Evolutionary conservation across 495 filamentous ascomycete genomes (phyloP).

Genomic region (Podospora australis): DNA sequence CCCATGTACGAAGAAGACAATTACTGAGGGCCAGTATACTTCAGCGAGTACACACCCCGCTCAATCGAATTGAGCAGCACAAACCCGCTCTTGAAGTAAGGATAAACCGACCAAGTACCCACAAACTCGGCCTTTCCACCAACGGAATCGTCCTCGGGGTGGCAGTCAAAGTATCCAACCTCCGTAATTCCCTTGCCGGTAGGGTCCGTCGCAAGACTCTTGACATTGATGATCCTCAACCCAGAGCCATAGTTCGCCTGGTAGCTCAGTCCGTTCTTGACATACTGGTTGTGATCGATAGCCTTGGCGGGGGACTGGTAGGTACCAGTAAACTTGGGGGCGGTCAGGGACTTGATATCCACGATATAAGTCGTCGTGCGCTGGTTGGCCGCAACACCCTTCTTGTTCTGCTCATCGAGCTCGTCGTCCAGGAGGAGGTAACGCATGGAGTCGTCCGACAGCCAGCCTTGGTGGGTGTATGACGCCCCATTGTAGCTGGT

Average conservation of each 20-base stretch:
- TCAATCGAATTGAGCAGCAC: conserved; percentile 56
- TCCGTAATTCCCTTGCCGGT: conserved; percentile 47
- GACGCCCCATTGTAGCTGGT: conserved; percentile 51
- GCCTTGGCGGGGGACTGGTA: conserved; percentile 42
- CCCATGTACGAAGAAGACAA: too few species aligned
- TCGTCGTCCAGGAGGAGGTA: conserved; percentile 58
- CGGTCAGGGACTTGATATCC: conserved; percentile 45
- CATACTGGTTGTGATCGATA: conserved; percentile 60
- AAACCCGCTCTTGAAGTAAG: conserved; percentile 50
- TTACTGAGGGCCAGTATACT: conserved; percentile 15
- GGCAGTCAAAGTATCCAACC: conserved; percentile 52
- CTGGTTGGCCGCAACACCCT: conserved; percentile 40
- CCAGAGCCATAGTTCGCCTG: conserved; percentile 56
- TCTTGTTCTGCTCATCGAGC: conserved; percentile 46
- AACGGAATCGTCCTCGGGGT: conserved; percentile 52
- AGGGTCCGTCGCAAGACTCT: conserved; percentile 45
- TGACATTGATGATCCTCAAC: conserved; percentile 50
- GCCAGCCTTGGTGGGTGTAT: conserved; percentile 59
- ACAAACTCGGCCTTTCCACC: conserved; percentile 47
- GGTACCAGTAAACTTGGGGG: conserved; percentile 47
- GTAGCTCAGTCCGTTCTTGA: conserved; percentile 45
- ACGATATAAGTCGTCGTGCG: conserved; percentile 51
- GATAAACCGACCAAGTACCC: conserved; percentile 52
- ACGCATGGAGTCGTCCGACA: conserved; percentile 47
- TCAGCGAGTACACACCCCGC: conserved; percentile 50